Percentiles rank a stretch among this genome's conserved stretches.
These are phyloP conservation scores for Tulasnella sp. DNA, from an alignment of 768 basidiomycete species.

Conservation along the genomic window DNA sequence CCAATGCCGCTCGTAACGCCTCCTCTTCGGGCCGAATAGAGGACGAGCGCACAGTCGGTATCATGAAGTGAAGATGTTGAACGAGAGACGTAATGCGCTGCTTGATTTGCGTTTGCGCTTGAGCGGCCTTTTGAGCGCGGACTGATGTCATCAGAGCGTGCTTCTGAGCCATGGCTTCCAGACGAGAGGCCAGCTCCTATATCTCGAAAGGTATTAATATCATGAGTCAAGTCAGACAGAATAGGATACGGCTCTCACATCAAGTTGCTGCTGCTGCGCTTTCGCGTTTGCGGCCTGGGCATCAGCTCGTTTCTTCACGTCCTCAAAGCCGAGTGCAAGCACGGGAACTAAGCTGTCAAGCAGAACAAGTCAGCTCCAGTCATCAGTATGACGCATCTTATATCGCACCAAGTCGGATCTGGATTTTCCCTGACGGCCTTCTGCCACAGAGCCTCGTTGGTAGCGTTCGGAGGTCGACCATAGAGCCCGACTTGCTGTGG, in stretches of 20 bases:
- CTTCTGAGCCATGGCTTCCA: constrained; percentile 46
- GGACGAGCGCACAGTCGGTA: constrained; percentile 62
- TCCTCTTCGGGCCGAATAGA: constrained; percentile 76
- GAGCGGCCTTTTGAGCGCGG: constrained; percentile 49
- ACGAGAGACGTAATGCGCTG: constrained; percentile 56
- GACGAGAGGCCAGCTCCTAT: constrained; percentile 53
- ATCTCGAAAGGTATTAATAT: not conserved
- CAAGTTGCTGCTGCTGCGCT: constrained; percentile 55
- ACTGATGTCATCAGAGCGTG: constrained; percentile 58
- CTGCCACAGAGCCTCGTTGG: constrained; percentile 63
- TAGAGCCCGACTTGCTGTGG: constrained; percentile 54
- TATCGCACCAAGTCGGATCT: constrained; percentile 57
- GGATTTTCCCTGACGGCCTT: constrained; percentile 74
- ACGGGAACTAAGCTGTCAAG: constrained; percentile 69
- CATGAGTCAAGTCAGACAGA: not conserved
- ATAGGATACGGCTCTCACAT: constrained; percentile 26
- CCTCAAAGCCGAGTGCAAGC: constrained; percentile 70
- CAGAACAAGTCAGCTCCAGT: not conserved
- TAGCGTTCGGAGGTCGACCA: constrained; percentile 58
- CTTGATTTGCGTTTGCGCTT: constrained; percentile 45
- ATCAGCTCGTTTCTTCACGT: constrained; percentile 65
- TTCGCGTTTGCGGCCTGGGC: constrained; percentile 58
- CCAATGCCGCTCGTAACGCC: constrained; percentile 52
- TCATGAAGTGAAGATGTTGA: constrained; percentile 67
- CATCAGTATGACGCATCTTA: not conserved